phyloP scores from a whole-genome alignment of 176 grass and related monocot species.

The Raddia guianensis region DNA sequence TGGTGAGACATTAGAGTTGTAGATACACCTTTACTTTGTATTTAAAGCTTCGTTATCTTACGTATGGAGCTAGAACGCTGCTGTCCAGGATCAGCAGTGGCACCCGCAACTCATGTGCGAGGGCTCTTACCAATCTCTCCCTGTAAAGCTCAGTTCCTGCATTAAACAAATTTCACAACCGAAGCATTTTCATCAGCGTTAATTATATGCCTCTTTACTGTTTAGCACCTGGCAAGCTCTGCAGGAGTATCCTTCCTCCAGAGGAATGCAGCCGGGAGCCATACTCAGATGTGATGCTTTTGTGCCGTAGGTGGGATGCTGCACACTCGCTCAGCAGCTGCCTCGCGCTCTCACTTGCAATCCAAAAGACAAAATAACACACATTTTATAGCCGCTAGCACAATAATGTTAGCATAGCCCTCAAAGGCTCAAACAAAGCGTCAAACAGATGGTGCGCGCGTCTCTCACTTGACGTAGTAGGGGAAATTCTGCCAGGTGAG shows the following conservation, averaged over 20 bases:
- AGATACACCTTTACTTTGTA: constrained; percentile 26
- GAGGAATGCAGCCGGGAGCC: constrained; percentile 76
- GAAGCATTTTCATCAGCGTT: constrained; percentile 16
- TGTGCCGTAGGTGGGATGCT: constrained; percentile 76
- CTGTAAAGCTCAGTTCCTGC: constrained; percentile 95
- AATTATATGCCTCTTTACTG: constrained; percentile 18
- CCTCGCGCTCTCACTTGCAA: constrained; percentile 65
- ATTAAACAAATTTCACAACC: constrained; percentile 42
- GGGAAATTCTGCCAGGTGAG: constrained; percentile 89
- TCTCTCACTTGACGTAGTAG: constrained; percentile 81
- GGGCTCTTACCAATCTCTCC: constrained; percentile 88
- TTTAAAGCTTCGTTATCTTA: constrained; percentile 49
- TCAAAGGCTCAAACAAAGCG: constrained; percentile 29
- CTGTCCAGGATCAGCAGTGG: constrained; percentile 83
- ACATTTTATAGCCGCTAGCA: constrained; percentile 2
- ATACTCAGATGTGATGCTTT: constrained; percentile 58
- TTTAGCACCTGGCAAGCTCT: constrained; percentile 77
- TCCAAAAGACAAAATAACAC: constrained; percentile 24
- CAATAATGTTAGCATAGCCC: constrained; percentile 23
- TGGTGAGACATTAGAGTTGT: constrained; percentile 41
- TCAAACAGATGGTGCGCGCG: constrained; percentile 33
- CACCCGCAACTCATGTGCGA: constrained; percentile 80
- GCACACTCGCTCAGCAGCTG: constrained; percentile 71
- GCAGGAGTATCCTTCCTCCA: constrained; percentile 74
- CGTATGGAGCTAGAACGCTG: constrained; percentile 82